A percentile compares a stretch with the other conserved stretches of the same genome.
Evolutionary conservation across 2,329 filamentous ascomycete species (phyloP).

Genomic region (Thelonectria olida): DNA sequence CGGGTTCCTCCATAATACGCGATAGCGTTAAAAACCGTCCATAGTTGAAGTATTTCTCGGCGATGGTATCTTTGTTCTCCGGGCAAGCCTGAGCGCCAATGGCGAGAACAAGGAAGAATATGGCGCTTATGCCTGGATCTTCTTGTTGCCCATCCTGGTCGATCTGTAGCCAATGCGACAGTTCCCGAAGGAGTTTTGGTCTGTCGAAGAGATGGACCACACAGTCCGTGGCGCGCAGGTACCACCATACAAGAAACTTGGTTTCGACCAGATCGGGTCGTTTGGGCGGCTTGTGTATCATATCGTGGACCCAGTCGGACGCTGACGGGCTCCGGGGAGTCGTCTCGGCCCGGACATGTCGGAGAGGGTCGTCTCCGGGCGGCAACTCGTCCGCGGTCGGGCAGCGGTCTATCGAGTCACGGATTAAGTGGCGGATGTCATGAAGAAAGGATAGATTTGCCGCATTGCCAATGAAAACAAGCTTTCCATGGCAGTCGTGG

Average conservation of each 20-base stretch:
- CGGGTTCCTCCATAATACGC: constrained; percentile 49
- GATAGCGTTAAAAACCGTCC: constrained; percentile 45
- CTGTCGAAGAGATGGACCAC: too few relatives aligned
- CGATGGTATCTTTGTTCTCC: constrained; percentile 41
- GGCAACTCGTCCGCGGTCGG: too few relatives aligned
- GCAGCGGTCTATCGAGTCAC: too few relatives aligned
- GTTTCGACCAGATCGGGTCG: neutral
- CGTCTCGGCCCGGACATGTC: constrained; percentile 42
- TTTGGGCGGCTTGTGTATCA: constrained; percentile 38
- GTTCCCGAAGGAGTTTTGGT: too few relatives aligned
- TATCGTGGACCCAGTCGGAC: constrained; percentile 36
- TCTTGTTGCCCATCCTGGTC: constrained; percentile 22
- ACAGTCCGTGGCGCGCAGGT: neutral
- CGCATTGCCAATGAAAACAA: too few relatives aligned
- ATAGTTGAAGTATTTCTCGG: constrained; percentile 45
- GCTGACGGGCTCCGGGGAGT: constrained; percentile 37
- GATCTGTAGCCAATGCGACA: constrained; percentile 35
- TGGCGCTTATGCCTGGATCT: constrained; percentile 17
- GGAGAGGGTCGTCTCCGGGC: constrained; percentile 41
- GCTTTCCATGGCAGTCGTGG: too few relatives aligned
- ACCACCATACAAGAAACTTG: neutral
- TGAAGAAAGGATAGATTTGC: too few relatives aligned
- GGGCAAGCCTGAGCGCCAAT: constrained; percentile 45
- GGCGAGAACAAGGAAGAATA: constrained; percentile 42
- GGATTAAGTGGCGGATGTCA: too few relatives aligned